Evolutionary conservation across 176 grass and related monocot species (phyloP), one percentile per base, ranked within the genome.

Genomic region (Ensete glaucum): DNA sequence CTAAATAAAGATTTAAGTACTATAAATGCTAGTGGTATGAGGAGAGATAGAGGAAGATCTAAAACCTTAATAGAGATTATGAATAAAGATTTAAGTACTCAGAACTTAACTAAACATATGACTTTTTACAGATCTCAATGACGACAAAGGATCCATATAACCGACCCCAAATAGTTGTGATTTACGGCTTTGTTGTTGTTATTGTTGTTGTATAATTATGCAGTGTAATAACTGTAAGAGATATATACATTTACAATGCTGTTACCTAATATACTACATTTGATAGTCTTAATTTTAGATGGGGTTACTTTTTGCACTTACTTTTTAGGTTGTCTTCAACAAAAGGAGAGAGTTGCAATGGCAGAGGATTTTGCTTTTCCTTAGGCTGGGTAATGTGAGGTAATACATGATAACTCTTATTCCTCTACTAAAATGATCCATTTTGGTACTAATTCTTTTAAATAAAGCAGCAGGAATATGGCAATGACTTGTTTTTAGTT

Each of bases 301-400:
- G 23, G 54, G 54, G 27, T 51, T 48, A 75, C 67, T 10, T 52
- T 55, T 19, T 20, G 55, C 51, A 19, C 7, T 52, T 52, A 56
- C 10, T 9, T 69, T 78, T 50, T 67, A 89, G 86, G 90, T 50
- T 73, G 67, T 92, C 76, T 89, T 92, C 64, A 92, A 92, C 58
- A 92, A 52, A 82, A 82, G 21, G 64, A 92, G 83, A 81, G 86
- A 92, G 72, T 81, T 89, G 60, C 83, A 92, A 29, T 92, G 90
- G 90, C 67, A 88, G 17, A 86, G 86, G 79, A 82, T 92, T 75
- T 34, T 75, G 1, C 71, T 79, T 13, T 92, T 89, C 64, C 72
- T 89, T 51, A 88, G 85, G 81, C 26, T 84, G 70, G 54, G 83
- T 78, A 82, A 79, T 51, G 54, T 74, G 58, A 88, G 90, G 86